Evolutionary conservation across 441 rosid genomes (phyloP), one percentile per base, ranked within the genome.

Genomic region (Adansonia madagascariensis): DNA sequence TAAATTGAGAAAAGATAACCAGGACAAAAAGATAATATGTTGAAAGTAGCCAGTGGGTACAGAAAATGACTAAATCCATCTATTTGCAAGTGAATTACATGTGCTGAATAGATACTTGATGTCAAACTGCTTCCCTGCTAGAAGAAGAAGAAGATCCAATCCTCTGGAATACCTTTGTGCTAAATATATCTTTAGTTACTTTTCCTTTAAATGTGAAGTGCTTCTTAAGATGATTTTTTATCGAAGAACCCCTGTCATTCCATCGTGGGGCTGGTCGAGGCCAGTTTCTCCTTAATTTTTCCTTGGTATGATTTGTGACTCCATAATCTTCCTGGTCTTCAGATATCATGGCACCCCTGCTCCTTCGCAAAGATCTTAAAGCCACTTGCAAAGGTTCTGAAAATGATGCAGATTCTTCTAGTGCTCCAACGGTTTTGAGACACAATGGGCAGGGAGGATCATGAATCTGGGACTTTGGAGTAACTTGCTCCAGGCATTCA

Each of bases 381-480:
- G 93, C 94, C 86, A 77, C 77, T 74, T 90, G 88, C 83, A 93
- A 83, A 27, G 97, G 90, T 82, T 91, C 98, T 12, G 95, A 83
- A 22, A 79, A 75, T 12, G 87, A 83, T 14, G 84, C 43, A 39
- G 89, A 79, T 74, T 88, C 94, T 53, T 88, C 91, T 3, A 73
- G 56, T 41, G 78, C 64, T 77, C 86, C 90, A 12, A 83, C 39
- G 62, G 80, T 85, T 83, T 91, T 85, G 80, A 84, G 80, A 82
- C 98, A 95, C 49, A 79, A 69, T 63, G 97, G 99, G 80, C 99
- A 95, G 46, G 88, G 89, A 22, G 98, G 99, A 49, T 95, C 97
- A 71, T 85, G 86, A 31, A 81, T 84, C 75, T 93, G 91, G 66
- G 82, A 66, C 74, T 90, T 88, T 18, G 96, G 89, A 1, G 94